Conservation (phyloP, 345 rosid species). For the Arabidopsis suecica region DNA sequence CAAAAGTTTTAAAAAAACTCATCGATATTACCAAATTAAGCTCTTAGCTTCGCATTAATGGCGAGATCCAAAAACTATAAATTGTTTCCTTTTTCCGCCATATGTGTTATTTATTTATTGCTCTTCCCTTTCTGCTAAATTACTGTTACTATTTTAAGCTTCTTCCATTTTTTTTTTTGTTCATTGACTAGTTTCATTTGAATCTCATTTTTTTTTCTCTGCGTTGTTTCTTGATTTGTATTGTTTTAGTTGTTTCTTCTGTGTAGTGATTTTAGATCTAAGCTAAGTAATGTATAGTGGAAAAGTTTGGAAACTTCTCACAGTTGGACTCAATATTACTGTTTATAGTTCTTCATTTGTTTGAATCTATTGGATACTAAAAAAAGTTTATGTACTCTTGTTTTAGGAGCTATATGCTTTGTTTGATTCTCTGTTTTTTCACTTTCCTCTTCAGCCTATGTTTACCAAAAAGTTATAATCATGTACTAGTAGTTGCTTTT, state of each 20-base stretch:
- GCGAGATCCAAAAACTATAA: constrained; percentile 37
- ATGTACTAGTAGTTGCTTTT: too few species aligned
- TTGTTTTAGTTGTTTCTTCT: constrained; percentile 14
- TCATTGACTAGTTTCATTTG: not conserved
- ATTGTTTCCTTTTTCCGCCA: constrained; percentile 13
- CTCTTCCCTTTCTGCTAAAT: constrained; percentile 18
- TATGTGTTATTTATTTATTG: constrained; percentile 35
- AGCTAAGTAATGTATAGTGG: constrained; percentile 12
- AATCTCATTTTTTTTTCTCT: not conserved
- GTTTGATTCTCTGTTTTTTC: not conserved
- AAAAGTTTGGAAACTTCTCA: not conserved
- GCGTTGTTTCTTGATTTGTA: constrained; percentile 7
- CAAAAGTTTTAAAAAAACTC: constrained; percentile 26
- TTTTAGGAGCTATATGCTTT: constrained; percentile 1
- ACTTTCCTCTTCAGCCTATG: not conserved
- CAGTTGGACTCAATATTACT: constrained; percentile 7
- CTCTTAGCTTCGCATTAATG: constrained; percentile 37
- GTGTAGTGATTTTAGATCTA: constrained; percentile 26
- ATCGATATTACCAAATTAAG: constrained; percentile 32
- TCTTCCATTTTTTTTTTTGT: not conserved
- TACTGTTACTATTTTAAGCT: constrained; percentile 35
- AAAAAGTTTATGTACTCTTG: not conserved
- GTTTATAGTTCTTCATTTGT: constrained; percentile 22
- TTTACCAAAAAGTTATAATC: too few species aligned
- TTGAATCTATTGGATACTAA: constrained; percentile 13